phyloP scores from a whole-genome alignment of 2,329 filamentous ascomycete genomes.

The Verticillium zaregamsianum region DNA sequence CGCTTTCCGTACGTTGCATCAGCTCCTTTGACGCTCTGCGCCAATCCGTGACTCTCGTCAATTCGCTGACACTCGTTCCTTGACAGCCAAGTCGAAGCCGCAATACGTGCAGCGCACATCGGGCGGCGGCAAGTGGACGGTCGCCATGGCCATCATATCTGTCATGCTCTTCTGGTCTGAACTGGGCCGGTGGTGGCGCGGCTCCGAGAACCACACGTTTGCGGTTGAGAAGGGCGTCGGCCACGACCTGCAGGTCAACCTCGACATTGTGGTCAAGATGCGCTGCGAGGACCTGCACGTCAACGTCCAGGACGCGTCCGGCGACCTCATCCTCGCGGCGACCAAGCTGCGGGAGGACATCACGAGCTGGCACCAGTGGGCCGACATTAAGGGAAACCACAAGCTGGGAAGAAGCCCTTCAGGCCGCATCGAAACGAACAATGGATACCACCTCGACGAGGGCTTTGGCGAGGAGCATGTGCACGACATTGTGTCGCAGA shows the following conservation, averaged over 20 bases:
- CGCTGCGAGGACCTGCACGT: constrained; percentile 82
- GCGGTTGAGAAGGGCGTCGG: constrained; percentile 89
- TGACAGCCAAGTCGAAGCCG: constrained; percentile 85
- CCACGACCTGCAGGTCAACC: constrained; percentile 86
- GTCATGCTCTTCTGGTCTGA: constrained; percentile 74
- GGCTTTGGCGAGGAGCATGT: constrained; percentile 79
- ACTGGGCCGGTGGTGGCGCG: constrained; percentile 76
- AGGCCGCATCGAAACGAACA: constrained; percentile 51
- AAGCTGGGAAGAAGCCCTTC: constrained; percentile 51
- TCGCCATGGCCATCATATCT: constrained; percentile 73
- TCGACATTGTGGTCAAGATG: constrained; percentile 92
- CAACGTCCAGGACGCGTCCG: constrained; percentile 94
- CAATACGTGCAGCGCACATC: constrained; percentile 83
- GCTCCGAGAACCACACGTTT: constrained; percentile 83
- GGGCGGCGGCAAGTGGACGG: constrained; percentile 90
- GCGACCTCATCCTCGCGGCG: constrained; percentile 84
- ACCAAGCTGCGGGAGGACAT: constrained; percentile 68
- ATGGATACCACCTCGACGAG: constrained; percentile 62
- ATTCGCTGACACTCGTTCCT: neutral
- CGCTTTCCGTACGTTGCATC: constrained; percentile 73
- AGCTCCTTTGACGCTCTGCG: neutral
- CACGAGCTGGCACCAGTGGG: constrained; percentile 82
- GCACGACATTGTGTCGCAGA: constrained; percentile 79
- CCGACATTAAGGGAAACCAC: constrained; percentile 63
- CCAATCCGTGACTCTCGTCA: constrained; percentile 10